phyloP scores from a whole-genome alignment of 805 yeast species.

The Cyberlindnera subsufficiens region DNA sequence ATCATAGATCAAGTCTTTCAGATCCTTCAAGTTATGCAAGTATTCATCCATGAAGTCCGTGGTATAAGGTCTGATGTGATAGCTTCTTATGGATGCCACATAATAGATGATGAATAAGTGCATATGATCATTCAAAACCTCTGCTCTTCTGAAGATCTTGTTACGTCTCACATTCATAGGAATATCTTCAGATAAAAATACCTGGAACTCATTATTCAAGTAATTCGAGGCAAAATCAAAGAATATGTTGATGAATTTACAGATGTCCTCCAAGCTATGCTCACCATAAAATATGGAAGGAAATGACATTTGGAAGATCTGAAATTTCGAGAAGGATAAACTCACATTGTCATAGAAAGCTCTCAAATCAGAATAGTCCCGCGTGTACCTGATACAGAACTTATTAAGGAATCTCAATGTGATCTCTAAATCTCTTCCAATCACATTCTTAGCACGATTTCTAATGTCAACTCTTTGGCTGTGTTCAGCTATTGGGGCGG shows the following conservation, averaged over 20 bases:
- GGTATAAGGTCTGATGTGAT: slow-evolving; percentile 28
- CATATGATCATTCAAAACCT: slow-evolving; percentile 15
- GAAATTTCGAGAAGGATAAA: slow-evolving; percentile 21
- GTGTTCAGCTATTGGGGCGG: slow-evolving; percentile 14
- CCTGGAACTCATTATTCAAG: slow-evolving; percentile 15
- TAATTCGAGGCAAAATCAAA: slow-evolving; percentile 18
- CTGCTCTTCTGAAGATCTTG: slow-evolving; percentile 14
- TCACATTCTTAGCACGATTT: slow-evolving; percentile 5
- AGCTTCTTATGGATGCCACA: slow-evolving; percentile 27
- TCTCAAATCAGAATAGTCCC: slow-evolving; percentile 6
- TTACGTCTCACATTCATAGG: slow-evolving; percentile 7
- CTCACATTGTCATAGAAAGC: slow-evolving; percentile 16
- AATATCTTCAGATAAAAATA: slow-evolving; percentile 11
- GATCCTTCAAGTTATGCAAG: slow-evolving; percentile 14
- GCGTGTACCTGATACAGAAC: slow-evolving; percentile 13
- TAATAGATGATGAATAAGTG: slow-evolving; percentile 19
- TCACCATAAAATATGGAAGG: slow-evolving; percentile 19
- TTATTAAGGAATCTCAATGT: slow-evolving; percentile 21
- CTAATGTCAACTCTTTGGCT: slow-evolving; percentile 6
- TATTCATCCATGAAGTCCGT: slow-evolving; percentile 25
- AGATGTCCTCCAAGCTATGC: slow-evolving; percentile 18
- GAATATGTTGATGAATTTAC: slow-evolving; percentile 16
- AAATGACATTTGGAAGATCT: slow-evolving; percentile 19
- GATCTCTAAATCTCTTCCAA: slow-evolving; percentile 22
- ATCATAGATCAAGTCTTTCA: slow-evolving; percentile 14